These are phyloP conservation scores for Leccinum subgranulosum DNA, from an alignment of 768 basidiomycete species.

Conservation along the genomic window DNA sequence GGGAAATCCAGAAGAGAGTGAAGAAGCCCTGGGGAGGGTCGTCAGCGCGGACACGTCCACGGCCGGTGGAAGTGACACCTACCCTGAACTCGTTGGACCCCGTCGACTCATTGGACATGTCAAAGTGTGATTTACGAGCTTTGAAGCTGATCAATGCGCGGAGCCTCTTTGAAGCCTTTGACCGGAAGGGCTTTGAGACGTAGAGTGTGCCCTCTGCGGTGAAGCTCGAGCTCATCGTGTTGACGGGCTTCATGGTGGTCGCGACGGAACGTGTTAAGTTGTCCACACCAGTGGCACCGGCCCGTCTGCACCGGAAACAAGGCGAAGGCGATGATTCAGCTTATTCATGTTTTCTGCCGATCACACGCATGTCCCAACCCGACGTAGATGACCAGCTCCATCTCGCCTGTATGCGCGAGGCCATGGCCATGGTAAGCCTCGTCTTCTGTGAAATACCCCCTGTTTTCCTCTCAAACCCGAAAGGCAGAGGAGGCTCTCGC, in stretches of 20 bases:
- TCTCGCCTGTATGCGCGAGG: slow-evolving; percentile 76
- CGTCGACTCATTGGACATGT: slow-evolving; percentile 71
- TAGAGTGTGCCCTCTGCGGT: slow-evolving; percentile 66
- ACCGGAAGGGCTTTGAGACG: slow-evolving; percentile 73
- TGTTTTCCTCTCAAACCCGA: slow-evolving; percentile 7
- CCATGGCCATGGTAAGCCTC: slow-evolving; percentile 70
- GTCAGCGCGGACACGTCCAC: slow-evolving; percentile 4
- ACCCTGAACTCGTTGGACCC: slow-evolving; percentile 85
- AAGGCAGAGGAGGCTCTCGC: slow-evolving; percentile 85
- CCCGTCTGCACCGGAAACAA: slow-evolving; percentile 6
- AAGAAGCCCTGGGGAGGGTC: slow-evolving; percentile 72
- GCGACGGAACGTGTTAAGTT: not conserved
- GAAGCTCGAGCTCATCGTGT: slow-evolving; percentile 21
- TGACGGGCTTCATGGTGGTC: slow-evolving; percentile 13
- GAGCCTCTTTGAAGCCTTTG: slow-evolving; percentile 70
- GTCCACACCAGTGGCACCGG: not conserved
- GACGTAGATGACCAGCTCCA: slow-evolving; percentile 27
- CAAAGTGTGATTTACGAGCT: slow-evolving; percentile 82
- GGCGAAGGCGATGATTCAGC: not conserved
- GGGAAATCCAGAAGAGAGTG: slow-evolving; percentile 88
- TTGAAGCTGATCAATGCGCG: slow-evolving; percentile 83
- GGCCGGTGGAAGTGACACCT: slow-evolving; percentile 6
- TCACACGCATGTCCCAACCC: not conserved
- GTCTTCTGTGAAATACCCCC: not conserved
- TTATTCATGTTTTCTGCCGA: not conserved